phyloP scores from a whole-genome alignment of 2,329 filamentous ascomycete species.

The Fusarium vanettenii region DNA sequence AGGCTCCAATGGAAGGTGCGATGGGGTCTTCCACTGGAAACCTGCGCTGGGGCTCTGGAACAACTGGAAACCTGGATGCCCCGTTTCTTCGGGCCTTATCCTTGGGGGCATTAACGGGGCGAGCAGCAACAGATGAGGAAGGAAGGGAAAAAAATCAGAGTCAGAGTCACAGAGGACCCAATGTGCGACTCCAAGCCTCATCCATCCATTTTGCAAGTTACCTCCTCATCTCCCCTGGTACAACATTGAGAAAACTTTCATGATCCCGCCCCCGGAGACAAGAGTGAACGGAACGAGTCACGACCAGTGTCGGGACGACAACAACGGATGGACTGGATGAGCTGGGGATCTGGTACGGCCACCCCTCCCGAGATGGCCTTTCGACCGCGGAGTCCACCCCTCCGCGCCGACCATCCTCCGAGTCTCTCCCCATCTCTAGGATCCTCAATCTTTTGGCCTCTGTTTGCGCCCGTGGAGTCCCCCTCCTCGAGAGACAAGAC shows the following conservation, averaged over 20 bases:
- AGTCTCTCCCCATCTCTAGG: constrained; percentile 24
- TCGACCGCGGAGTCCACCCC: constrained; percentile 17
- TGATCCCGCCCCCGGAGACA: constrained; percentile 29
- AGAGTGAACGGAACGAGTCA: constrained; percentile 33
- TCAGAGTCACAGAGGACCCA: neutral
- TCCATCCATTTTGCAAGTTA: neutral
- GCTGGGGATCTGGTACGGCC: constrained; percentile 28
- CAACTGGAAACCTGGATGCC: constrained; percentile 29
- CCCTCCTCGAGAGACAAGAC: neutral
- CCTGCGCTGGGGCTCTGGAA: constrained; percentile 30
- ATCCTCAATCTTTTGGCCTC: constrained; percentile 2
- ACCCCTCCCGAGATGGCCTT: constrained; percentile 21
- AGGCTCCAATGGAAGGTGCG: constrained; percentile 39
- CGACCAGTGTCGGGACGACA: constrained; percentile 35
- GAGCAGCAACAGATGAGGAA: constrained; percentile 14
- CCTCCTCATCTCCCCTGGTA: constrained; percentile 16
- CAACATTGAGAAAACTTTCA: constrained; percentile 24
- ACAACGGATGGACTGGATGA: constrained; percentile 9
- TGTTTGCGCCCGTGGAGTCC: constrained; percentile 6
- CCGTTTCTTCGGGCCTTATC: constrained; percentile 39
- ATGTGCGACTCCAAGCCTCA: neutral
- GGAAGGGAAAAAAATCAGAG: neutral
- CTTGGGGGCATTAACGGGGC: constrained; percentile 36
- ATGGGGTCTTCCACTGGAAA: constrained; percentile 11
- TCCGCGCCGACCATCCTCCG: constrained; percentile 24